These are phyloP conservation scores for Ustilago nuda DNA, from an alignment of 1,284 basidiomycete genomes.

Conservation along the genomic window DNA sequence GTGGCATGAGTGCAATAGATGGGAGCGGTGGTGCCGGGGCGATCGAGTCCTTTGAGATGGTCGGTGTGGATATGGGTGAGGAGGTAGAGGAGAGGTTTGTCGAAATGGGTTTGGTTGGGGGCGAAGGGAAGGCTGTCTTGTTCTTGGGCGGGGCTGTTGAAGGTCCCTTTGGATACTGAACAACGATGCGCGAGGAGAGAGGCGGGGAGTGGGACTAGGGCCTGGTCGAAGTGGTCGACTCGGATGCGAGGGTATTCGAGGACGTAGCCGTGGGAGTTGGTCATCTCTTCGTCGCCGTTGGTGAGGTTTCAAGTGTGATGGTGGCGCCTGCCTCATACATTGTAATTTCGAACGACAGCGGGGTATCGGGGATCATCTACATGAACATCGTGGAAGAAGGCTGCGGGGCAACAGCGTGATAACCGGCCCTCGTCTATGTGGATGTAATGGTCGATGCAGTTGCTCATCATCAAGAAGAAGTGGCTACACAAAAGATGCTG, in stretches of 20 bases:
- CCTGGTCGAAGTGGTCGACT: conserved; percentile 59
- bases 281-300: conserved; percentile 19
- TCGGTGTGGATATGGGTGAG: conserved; percentile 66
- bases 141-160: background rate
- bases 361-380: background rate
- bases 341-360: background rate
- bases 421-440: background rate
- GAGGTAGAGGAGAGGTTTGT: conserved; percentile 55
- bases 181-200: conserved; percentile 43
- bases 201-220: conserved; percentile 29
- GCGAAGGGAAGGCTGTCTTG: conserved; percentile 21
- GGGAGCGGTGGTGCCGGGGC: conserved; percentile 44
- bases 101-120: conserved; percentile 45
- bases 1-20: conserved; percentile 61
- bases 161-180: conserved; percentile 2
- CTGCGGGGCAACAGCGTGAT: too few species aligned
- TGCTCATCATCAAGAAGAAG: conserved; percentile 1
- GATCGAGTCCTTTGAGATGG: conserved; percentile 60
- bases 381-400: background rate
- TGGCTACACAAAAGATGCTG: conserved; percentile 6
- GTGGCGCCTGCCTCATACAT: background rate
- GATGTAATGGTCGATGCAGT: background rate
- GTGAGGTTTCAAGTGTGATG: too few species aligned
- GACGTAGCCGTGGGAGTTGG: conserved; percentile 57
- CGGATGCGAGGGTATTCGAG: conserved; percentile 62